phyloP scores from a whole-genome alignment of 78 protist species.

The Corallochytrium limacisporum region DNA sequence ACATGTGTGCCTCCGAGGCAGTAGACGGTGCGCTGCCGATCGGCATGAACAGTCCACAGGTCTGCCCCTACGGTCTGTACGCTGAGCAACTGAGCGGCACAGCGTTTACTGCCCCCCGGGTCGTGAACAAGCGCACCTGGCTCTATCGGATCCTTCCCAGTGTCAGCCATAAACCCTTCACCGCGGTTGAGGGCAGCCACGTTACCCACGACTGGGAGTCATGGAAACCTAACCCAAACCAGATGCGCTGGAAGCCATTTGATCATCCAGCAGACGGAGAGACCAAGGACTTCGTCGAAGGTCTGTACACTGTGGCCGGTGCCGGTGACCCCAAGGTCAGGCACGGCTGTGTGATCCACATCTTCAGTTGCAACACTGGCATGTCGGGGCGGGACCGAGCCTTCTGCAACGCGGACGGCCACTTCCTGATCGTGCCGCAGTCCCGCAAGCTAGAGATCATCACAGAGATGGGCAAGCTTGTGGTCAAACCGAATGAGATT shows the following conservation, averaged over 20 bases:
- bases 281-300: constrained; percentile 45
- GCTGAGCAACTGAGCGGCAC: constrained; percentile 89
- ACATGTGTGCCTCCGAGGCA: constrained; percentile 51
- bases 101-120: constrained; percentile 75
- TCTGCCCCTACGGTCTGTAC: constrained; percentile 61
- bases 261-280: constrained; percentile 23
- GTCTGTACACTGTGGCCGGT: constrained; percentile 56
- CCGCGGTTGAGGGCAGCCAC: background rate
- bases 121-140: constrained; percentile 59
- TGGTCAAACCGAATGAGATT: constrained; percentile 68
- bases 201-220: background rate
- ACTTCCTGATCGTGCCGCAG: constrained; percentile 73
- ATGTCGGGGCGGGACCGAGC: constrained; percentile 37
- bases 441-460: constrained; percentile 44
- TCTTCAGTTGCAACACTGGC: constrained; percentile 47
- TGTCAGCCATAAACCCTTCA: constrained; percentile 34
- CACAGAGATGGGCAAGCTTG: constrained; percentile 75
- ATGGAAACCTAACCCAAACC: constrained; percentile 39
- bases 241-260: constrained; percentile 74
- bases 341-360: constrained; percentile 68
- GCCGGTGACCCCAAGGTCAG: constrained; percentile 45
- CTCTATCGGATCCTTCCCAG: constrained; percentile 71
- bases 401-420: constrained; percentile 78
- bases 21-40: constrained; percentile 66
- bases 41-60: constrained; percentile 79